Conservation (phyloP, 2,329 filamentous ascomycete genomes). For the Monosporascus sp. region DNA sequence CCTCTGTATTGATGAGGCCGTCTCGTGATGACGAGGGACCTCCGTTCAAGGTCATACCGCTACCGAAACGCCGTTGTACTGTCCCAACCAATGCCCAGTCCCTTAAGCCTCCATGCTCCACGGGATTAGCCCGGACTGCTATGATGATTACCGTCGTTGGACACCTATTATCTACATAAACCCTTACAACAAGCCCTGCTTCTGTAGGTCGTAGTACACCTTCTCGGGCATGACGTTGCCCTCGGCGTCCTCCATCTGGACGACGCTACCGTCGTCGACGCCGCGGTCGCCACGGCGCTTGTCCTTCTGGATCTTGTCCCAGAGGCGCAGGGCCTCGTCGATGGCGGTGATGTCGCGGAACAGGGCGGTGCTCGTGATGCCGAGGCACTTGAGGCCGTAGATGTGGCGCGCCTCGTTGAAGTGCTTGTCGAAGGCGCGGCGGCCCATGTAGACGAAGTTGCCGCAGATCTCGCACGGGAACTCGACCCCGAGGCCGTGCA, state of each 20-base stretch:
- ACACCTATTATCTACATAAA: conserved; percentile 1
- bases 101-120: too few relatives aligned
- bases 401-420: conserved; percentile 93
- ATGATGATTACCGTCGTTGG: neutral
- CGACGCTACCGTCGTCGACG: conserved; percentile 72
- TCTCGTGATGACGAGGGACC: too few relatives aligned
- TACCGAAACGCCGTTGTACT: too few relatives aligned
- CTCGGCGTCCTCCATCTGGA: conserved; percentile 97
- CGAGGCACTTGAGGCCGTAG: conserved; percentile 87
- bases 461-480: conserved; percentile 96
- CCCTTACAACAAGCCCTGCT: conserved; percentile 72
- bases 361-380: conserved; percentile 83
- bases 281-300: conserved; percentile 75
- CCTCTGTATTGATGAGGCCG: too few relatives aligned
- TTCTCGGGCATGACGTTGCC: conserved; percentile 99
- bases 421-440: conserved; percentile 95
- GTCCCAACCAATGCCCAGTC: too few relatives aligned
- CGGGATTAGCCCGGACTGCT: too few relatives aligned
- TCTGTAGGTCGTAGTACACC: conserved; percentile 92
- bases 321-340: conserved; percentile 78
- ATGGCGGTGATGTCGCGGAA: conserved; percentile 94
- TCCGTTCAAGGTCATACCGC: too few relatives aligned
- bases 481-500: conserved; percentile 91
- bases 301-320: conserved; percentile 89
- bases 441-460: conserved; percentile 98